Percentiles rank a stretch among this genome's conserved stretches.
Evolutionary conservation across 805 yeast genomes (phyloP).

Genomic region (Candida dajiaensis): DNA sequence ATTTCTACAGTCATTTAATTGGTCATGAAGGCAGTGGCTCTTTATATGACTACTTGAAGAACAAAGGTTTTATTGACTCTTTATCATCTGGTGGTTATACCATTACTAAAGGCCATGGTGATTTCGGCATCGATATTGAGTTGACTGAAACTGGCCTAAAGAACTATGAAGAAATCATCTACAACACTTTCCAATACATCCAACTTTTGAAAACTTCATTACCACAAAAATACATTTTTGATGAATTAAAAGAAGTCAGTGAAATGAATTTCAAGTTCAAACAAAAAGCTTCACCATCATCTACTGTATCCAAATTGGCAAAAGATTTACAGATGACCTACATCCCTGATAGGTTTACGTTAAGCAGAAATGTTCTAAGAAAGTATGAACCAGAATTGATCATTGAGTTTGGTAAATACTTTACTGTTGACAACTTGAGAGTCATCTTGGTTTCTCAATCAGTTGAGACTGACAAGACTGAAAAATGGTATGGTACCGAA

Average conservation of each 20-base stretch:
- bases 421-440: constrained; percentile 58
- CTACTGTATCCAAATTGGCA: constrained; percentile 68
- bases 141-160: constrained; percentile 68
- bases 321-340: constrained; percentile 47
- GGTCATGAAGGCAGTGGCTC: constrained; percentile 96
- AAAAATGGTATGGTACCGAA: constrained; percentile 90
- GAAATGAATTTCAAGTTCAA: constrained; percentile 69
- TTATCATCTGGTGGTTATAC: constrained; percentile 68
- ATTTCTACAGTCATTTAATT: constrained; percentile 70
- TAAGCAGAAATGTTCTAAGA: constrained; percentile 51
- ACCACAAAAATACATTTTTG: constrained; percentile 74
- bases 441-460: constrained; percentile 47
- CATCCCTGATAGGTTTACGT: constrained; percentile 60
- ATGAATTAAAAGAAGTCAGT: constrained; percentile 69
- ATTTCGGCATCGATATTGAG: constrained; percentile 66
- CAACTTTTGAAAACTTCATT: constrained; percentile 48
- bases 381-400: constrained; percentile 55
- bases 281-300: constrained; percentile 68
- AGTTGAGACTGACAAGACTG: constrained; percentile 46
- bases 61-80: constrained; percentile 72
- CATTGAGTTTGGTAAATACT: constrained; percentile 37
- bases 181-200: constrained; percentile 66
- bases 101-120: constrained; percentile 59
- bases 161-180: constrained; percentile 56
- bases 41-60: constrained; percentile 60